Conservation (phyloP, 2,329 filamentous ascomycete species). For the Apiospora malaysiana region DNA sequence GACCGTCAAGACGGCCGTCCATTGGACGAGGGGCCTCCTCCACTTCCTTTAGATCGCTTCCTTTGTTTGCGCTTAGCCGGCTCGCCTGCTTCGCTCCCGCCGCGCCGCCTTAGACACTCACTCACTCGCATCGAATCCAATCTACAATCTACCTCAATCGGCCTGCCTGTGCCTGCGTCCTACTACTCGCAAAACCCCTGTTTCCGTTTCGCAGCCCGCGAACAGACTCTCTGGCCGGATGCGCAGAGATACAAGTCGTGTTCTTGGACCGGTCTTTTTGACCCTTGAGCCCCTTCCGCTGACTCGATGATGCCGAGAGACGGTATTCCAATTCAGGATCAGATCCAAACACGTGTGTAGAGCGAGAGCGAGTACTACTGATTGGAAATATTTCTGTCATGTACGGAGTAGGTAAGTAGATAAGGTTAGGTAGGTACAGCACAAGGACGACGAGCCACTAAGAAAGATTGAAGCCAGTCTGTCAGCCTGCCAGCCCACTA, state of each 20-base stretch:
- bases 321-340: background rate
- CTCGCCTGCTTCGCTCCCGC: conserved; percentile 7
- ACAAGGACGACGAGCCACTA: background rate
- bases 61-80: background rate
- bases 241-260: background rate
- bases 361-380: background rate
- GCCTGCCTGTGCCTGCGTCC: background rate
- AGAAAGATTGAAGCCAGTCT: background rate
- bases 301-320: background rate
- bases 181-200: conserved; percentile 1
- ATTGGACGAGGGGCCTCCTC: background rate
- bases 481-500: background rate
- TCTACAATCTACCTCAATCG: too few relatives aligned
- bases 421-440: too few relatives aligned
- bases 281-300: background rate
- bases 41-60: conserved; percentile 9
- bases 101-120: background rate
- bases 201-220: background rate
- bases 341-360: background rate
- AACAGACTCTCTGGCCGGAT: background rate
- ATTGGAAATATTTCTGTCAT: background rate
- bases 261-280: background rate
- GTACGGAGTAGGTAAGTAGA: too few relatives aligned
- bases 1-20: background rate
- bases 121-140: background rate